phyloP scores from a whole-genome alignment of 2,329 filamentous ascomycete species.

The Penicillium crustosum region DNA sequence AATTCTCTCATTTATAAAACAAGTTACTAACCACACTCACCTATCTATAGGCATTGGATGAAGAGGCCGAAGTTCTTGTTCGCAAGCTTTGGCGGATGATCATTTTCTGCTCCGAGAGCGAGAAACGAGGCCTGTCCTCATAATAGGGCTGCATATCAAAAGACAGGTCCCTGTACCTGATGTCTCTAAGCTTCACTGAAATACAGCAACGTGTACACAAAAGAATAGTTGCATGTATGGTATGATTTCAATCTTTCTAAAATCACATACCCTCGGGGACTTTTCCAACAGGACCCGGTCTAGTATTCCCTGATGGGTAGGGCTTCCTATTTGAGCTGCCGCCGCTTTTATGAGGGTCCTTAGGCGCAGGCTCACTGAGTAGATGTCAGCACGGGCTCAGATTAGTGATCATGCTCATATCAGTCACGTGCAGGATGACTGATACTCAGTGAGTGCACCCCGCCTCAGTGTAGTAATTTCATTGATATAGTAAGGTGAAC shows the following conservation, averaged over 20 bases:
- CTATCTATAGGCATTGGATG: constrained; percentile 70
- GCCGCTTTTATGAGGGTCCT: no score
- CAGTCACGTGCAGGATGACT: no score
- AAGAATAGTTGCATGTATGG: not conserved
- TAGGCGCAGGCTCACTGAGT: no score
- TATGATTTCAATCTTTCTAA: not conserved
- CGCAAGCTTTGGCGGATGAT: constrained; percentile 99
- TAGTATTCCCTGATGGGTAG: no score
- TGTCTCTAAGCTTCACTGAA: not conserved
- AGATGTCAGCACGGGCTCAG: no score
- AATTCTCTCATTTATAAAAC: not conserved
- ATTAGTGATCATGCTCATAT: no score
- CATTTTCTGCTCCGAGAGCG: constrained; percentile 94
- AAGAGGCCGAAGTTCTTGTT: constrained; percentile 89
- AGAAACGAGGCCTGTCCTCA: constrained; percentile 80
- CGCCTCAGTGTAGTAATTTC: no score
- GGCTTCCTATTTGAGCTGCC: no score
- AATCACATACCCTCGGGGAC: not conserved
- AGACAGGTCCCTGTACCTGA: not conserved
- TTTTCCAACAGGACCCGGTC: not conserved
- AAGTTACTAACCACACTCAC: constrained; percentile 34
- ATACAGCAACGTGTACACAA: not conserved
- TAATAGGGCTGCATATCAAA: constrained; percentile 38
- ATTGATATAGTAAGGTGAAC: no score
- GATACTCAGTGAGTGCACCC: no score